A percentile compares a stretch with the other conserved stretches of the same genome.
Conservation (phyloP, 2,329 filamentous ascomycete genomes). For the Cercospora sojina region DNA sequence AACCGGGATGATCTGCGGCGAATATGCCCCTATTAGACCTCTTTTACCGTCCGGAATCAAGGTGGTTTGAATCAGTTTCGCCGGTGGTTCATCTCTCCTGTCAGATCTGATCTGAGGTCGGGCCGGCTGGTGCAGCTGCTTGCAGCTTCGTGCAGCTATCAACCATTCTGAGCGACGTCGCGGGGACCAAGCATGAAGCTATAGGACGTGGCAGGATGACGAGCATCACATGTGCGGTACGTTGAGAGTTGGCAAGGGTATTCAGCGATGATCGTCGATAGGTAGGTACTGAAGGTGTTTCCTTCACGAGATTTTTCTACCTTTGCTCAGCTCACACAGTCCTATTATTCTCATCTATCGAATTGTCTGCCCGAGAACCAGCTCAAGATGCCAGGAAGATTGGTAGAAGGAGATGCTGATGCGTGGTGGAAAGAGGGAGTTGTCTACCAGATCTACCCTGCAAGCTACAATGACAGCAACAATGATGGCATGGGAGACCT, state of each 20-base stretch:
- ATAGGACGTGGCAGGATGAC: not conserved
- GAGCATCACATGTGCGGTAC: constrained; percentile 2
- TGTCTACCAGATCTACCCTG: constrained; percentile 56
- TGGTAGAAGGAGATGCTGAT: not conserved
- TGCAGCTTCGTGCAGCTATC: constrained; percentile 4
- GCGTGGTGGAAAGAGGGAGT: constrained; percentile 11
- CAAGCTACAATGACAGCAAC: constrained; percentile 56
- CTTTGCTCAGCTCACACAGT: not conserved
- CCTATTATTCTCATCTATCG: not conserved
- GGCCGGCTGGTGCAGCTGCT: not conserved
- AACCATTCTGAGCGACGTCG: constrained; percentile 1
- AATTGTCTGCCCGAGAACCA: not conserved
- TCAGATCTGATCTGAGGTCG: not conserved
- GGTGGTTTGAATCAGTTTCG: no score
- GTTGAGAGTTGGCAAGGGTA: not conserved
- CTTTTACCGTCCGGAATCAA: no score
- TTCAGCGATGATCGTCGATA: not conserved
- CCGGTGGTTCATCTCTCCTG: not conserved
- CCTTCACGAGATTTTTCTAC: not conserved
- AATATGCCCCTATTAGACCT: no score
- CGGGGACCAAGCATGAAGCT: not conserved
- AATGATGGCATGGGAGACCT: constrained; percentile 63
- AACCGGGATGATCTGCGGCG: not conserved
- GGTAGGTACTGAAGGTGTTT: not conserved
- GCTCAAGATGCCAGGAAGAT: not conserved